Percentiles rank a stretch among this genome's conserved stretches.
These are phyloP conservation scores for Knufia fluminis DNA, from an alignment of 2,329 filamentous ascomycete genomes.

Conservation along the genomic window DNA sequence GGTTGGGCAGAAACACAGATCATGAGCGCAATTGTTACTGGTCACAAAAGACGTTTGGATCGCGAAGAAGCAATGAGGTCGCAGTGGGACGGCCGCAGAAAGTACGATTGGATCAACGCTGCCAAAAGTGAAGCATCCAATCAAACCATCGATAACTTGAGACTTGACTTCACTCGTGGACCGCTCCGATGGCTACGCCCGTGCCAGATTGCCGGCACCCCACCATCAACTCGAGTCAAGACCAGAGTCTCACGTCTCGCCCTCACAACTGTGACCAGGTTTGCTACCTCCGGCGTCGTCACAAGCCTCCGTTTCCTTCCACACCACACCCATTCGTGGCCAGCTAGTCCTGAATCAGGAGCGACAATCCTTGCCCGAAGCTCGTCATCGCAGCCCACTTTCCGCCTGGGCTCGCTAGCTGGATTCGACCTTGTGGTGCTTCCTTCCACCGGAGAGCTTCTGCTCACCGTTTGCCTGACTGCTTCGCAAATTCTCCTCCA, in stretches of 20 bases:
- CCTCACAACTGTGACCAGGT: constrained; percentile 4
- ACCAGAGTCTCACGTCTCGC: neutral
- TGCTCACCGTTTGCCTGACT: constrained; percentile 1
- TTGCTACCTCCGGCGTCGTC: neutral
- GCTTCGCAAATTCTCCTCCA: neutral
- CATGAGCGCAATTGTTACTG: constrained; percentile 5
- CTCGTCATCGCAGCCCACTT: neutral
- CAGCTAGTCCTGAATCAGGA: neutral
- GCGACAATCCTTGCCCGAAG: neutral
- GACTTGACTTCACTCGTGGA: neutral
- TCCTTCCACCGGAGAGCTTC: neutral
- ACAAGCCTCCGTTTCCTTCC: neutral
- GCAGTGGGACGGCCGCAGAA: neutral
- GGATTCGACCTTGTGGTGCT: neutral
- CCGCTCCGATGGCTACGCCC: neutral
- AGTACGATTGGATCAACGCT: constrained; percentile 1
- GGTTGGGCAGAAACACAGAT: constrained; percentile 9
- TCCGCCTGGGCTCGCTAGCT: neutral
- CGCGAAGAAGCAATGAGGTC: constrained; percentile 2
- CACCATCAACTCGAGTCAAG: too few species aligned
- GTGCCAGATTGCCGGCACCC: neutral
- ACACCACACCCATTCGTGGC: neutral
- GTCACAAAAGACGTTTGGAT: neutral
- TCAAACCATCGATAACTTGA: neutral
- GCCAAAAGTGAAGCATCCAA: constrained; percentile 9